phyloP scores from a whole-genome alignment of 2,329 filamentous ascomycete species.

The Paraphaeosphaeria minitans region DNA sequence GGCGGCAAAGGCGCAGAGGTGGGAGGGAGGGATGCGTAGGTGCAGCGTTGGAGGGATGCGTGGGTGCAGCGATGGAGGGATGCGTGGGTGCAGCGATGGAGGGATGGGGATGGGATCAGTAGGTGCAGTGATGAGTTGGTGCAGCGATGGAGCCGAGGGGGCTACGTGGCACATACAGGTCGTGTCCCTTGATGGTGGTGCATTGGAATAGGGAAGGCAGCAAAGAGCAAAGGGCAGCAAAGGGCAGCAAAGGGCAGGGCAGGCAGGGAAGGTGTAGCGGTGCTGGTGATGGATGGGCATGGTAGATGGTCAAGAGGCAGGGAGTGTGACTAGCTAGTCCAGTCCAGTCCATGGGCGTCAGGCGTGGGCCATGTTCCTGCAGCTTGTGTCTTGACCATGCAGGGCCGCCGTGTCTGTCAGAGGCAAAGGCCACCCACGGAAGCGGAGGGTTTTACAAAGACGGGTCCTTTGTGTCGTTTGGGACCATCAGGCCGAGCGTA shows the following conservation, averaged over 20 bases:
- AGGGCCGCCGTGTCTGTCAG: slow-evolving; percentile 1
- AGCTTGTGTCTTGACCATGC: slow-evolving; percentile 2
- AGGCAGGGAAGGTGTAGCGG: slow-evolving; percentile 3
- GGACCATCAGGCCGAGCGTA: background rate
- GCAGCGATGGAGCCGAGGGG: background rate
- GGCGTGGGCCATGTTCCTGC: slow-evolving; percentile 1
- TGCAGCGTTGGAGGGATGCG: background rate
- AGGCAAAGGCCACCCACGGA: slow-evolving; percentile 4
- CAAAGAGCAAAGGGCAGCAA: too few relatives aligned
- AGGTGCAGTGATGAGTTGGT: too few relatives aligned
- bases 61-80: background rate
- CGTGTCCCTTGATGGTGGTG: too few relatives aligned
- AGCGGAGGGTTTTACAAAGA: background rate
- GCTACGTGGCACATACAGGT: background rate
- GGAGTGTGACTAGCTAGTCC: background rate
- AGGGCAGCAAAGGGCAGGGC: too few relatives aligned
- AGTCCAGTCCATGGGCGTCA: too few relatives aligned
- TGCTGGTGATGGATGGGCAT: background rate
- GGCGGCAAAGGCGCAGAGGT: background rate
- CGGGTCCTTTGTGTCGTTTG: too few relatives aligned
- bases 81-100: too few relatives aligned
- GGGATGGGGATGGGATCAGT: too few relatives aligned
- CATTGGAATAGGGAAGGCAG: too few relatives aligned
- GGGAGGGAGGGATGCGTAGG: background rate
- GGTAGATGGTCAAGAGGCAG: background rate